phyloP scores from a whole-genome alignment of 2,329 filamentous ascomycete genomes.

The Diaporthe sp. region DNA sequence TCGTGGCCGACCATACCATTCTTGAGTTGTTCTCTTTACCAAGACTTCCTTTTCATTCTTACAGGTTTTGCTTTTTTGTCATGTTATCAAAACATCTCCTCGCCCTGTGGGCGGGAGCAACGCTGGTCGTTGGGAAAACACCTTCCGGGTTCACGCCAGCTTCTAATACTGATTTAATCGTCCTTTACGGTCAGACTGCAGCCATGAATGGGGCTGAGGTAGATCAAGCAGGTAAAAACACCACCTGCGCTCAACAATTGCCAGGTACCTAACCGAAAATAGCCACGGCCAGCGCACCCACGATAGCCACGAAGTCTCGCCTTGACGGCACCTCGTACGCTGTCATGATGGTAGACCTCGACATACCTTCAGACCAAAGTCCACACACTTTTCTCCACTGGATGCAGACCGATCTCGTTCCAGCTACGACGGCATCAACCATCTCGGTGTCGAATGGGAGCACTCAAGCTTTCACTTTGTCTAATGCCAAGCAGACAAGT shows the following conservation, averaged over 20 bases:
- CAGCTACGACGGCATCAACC: conserved; percentile 41
- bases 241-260: fast-evolving
- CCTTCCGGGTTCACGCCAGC: conserved; percentile 14
- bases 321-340: conserved; percentile 48
- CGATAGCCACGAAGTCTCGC: conserved; percentile 1
- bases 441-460: conserved; percentile 35
- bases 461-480: conserved; percentile 47
- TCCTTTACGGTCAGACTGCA: background rate
- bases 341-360: conserved; percentile 59
- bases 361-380: conserved; percentile 58
- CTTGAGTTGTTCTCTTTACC: background rate
- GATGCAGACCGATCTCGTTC: conserved; percentile 55
- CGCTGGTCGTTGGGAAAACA: conserved; percentile 25
- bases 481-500: conserved; percentile 45
- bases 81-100: background rate
- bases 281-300: conserved; percentile 1
- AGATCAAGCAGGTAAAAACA: conserved; percentile 12
- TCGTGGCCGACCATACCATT: background rate
- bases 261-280: background rate
- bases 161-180: conserved; percentile 2
- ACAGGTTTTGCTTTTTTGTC: too few relatives aligned
- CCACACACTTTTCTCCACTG: conserved; percentile 55
- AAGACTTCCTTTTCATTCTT: background rate
- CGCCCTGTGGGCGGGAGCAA: background rate
- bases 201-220: background rate